Evolutionary conservation across 2,329 filamentous ascomycete genomes (phyloP).

Genomic region (Fusarium siculi): DNA sequence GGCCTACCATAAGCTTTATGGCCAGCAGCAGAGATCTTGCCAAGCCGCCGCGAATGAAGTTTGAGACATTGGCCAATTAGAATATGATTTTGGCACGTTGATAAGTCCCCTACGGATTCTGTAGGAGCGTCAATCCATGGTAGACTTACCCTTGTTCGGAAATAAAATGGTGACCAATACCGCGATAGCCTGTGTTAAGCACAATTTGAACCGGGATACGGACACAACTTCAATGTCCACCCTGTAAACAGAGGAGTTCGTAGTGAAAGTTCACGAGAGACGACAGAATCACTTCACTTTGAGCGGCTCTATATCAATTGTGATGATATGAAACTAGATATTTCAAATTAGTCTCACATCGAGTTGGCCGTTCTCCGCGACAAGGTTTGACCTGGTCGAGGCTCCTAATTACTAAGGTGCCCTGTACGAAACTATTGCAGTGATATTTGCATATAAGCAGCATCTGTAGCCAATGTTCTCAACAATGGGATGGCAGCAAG

Average conservation of each 20-base stretch:
- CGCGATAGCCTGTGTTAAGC: conserved; percentile 11
- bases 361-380: not conserved
- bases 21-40: conserved; percentile 9
- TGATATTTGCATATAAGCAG: not conserved
- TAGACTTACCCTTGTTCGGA: not conserved
- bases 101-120: conserved; percentile 21
- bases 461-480: not conserved
- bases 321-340: not conserved
- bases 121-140: not conserved
- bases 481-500: not conserved
- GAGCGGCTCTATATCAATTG: not conserved
- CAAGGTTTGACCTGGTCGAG: conserved; percentile 10
- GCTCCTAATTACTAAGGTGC: not conserved
- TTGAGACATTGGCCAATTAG: conserved; percentile 33
- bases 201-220: conserved; percentile 4
- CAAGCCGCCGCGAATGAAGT: conserved; percentile 24
- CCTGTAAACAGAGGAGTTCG: not conserved
- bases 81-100: conserved; percentile 29
- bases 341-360: not conserved
- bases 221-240: not conserved
- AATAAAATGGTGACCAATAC: not conserved
- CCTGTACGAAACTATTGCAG: not conserved
- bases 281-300: not conserved
- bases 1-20: conserved; percentile 14
- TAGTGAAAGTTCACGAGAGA: not conserved